phyloP scores from a whole-genome alignment of 768 basidiomycete genomes.

The button mushroom (Agaricus bisporus) region DNA sequence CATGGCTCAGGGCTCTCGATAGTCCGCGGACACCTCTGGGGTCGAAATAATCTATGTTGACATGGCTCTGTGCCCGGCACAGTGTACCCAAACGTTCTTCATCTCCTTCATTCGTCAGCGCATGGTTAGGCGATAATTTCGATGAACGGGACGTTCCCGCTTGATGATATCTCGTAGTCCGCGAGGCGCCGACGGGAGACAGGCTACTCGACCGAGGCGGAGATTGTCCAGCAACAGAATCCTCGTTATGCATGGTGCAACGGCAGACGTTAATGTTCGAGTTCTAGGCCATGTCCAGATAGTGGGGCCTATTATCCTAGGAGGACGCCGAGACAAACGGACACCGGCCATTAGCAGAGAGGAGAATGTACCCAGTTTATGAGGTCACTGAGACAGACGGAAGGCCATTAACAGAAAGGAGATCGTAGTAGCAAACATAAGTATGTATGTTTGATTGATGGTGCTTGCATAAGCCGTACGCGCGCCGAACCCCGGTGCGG shows the following conservation, averaged over 20 bases:
- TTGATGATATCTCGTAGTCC: not conserved
- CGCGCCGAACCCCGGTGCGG: too few relatives aligned
- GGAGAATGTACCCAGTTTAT: too few relatives aligned
- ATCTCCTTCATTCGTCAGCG: not conserved
- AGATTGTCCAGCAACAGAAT: not conserved
- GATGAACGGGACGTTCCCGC: not conserved
- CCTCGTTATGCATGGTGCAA: not conserved
- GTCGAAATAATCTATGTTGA: conserved; percentile 48
- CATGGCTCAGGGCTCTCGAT: conserved; percentile 26
- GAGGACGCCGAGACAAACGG: too few relatives aligned
- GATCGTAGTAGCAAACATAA: too few relatives aligned
- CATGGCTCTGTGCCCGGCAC: conserved; percentile 19
- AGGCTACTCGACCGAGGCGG: not conserved
- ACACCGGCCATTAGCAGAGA: too few relatives aligned
- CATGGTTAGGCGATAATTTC: not conserved
- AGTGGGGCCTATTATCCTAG: too few relatives aligned
- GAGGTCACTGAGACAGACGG: too few relatives aligned
- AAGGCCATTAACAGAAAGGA: too few relatives aligned
- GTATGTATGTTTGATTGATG: too few relatives aligned
- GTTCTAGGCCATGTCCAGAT: too few relatives aligned
- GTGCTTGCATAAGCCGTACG: too few relatives aligned
- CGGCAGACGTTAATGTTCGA: too few relatives aligned
- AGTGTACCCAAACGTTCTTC: not conserved
- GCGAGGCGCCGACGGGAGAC: not conserved
- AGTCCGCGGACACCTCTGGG: conserved; percentile 40